Evolutionary conservation across 139 green algal species (phyloP).

Genomic region (Dunaliella primolecta): DNA sequence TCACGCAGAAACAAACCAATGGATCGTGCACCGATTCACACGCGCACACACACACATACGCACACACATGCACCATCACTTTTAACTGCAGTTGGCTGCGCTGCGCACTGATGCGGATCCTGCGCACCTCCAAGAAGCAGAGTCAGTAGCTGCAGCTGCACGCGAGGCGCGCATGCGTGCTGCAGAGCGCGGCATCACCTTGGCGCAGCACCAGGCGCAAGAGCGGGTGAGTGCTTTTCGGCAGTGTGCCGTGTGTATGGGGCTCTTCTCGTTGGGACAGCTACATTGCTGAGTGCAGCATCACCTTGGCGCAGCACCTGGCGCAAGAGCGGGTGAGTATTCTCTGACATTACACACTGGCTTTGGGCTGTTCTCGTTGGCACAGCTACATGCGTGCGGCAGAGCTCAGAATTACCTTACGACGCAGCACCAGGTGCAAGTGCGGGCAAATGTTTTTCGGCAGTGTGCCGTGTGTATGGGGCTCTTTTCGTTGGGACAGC

Average conservation of each 20-base stretch:
- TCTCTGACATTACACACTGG: too few relatives aligned
- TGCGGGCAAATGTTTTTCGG: neutral
- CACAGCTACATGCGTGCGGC: neutral
- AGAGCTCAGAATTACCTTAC: neutral
- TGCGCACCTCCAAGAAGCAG: neutral
- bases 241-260: too few relatives aligned
- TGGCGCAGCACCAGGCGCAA: neutral
- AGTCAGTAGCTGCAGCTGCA: neutral
- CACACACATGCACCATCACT: too few relatives aligned
- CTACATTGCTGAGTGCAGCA: neutral
- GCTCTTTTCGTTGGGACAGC: too few relatives aligned
- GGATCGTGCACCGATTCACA: too few relatives aligned
- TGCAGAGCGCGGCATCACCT: neutral
- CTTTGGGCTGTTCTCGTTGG: too few relatives aligned
- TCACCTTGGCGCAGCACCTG: neutral
- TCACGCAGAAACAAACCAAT: too few relatives aligned
- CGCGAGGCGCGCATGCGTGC: neutral
- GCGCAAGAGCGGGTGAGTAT: neutral
- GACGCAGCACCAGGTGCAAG: neutral
- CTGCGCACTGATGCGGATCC: neutral
- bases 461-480: too few relatives aligned
- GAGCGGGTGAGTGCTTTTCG: neutral
- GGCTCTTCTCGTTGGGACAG: too few relatives aligned
- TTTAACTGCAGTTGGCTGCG: neutral
- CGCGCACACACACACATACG: too few relatives aligned